Percentiles rank a stretch among this genome's conserved stretches.
phyloP scores from a whole-genome alignment of 1,284 basidiomycete species.

The Rhodotorula sp. region DNA sequence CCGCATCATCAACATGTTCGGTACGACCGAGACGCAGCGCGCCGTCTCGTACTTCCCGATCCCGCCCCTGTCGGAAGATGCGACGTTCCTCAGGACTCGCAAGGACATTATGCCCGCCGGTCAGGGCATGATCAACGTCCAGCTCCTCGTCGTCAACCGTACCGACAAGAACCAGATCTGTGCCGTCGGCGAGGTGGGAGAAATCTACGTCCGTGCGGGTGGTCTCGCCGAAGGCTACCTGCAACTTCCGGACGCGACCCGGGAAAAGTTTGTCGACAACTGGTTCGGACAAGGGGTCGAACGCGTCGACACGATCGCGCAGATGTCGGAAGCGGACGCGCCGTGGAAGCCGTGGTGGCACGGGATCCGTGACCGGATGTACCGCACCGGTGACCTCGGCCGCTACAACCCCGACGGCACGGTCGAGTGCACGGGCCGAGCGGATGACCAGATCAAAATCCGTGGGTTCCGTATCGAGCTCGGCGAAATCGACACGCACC shows the following conservation, averaged over 20 bases:
- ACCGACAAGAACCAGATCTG: conserved; percentile 85
- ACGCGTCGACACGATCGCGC: conserved; percentile 66
- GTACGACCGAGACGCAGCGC: conserved; percentile 97
- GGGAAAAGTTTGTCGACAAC: conserved; percentile 87
- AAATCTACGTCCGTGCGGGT: conserved; percentile 96
- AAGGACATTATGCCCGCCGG: conserved; percentile 99
- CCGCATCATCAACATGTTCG: conserved; percentile 98
- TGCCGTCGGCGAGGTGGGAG: conserved; percentile 93
- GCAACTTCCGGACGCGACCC: conserved; percentile 70
- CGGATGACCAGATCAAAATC: conserved; percentile 99
- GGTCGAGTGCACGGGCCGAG: conserved; percentile 95
- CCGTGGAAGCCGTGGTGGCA: conserved; percentile 80
- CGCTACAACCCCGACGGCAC: conserved; percentile 89
- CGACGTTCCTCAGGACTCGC: conserved; percentile 86
- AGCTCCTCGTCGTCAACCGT: conserved; percentile 93
- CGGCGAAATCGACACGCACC: conserved; percentile 96
- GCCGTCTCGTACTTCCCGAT: conserved; percentile 98
- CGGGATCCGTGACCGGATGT: conserved; percentile 97
- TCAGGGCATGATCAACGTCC: conserved; percentile 96
- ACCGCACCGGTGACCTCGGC: conserved; percentile 93
- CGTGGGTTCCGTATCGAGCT: conserved; percentile 98
- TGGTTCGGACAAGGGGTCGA: conserved; percentile 71
- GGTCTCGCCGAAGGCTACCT: conserved; percentile 95
- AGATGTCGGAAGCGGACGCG: conserved; percentile 55
- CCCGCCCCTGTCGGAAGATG: conserved; percentile 76